Evolutionary conservation across 495 filamentous ascomycete species (phyloP), one percentile per base, ranked within the genome.

Genomic region (Daldinia bambusicola): DNA sequence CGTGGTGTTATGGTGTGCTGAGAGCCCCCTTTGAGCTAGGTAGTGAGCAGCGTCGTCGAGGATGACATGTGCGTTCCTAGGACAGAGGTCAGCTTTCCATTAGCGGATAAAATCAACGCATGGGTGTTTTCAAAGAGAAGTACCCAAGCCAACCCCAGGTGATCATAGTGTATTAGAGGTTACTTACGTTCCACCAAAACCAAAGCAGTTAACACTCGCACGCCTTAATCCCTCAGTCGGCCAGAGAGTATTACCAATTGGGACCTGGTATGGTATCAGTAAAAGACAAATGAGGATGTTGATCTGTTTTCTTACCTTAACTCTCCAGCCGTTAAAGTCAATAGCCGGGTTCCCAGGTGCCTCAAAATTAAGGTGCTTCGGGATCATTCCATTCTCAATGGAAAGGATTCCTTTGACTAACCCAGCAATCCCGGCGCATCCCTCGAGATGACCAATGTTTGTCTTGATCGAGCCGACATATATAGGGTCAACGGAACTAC

Each of bases 321-420:
- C 55, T 3, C 73, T 77, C 75, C 79, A 80, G 40, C 67, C 69
- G 5, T 81, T 66, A 7, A 81, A 73, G 14, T 75, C 71, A 20
- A 82, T 63, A 20, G 74, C 75, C 8, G 80, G 79, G 53, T 86
- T 87, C 2, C 69, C 69, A 1, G 79, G 78, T 20, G 75, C 76
- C 37, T 84, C 74, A 40, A 83, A 81, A 57, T 80, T 78, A 38
- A 80, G 70, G 52, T 70, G 81, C 5, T 82, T 79, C 2, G 80
- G 83, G 32, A 88, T 84, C 36, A 78, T 56, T 1, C 77, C 80
- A 81, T 88, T 69, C 61, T 89, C 83, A 5, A 89, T 71, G 63
- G 82, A 80, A 41, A 87, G 68, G 12, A 81, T 72, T 0, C 80
- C 79, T 67, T 89, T 89, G 61, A 88, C 82, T 22, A 88, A 36